These are phyloP conservation scores for Adansonia rubrostipa DNA, from an alignment of 441 rosid genomes.

Conservation along the genomic window DNA sequence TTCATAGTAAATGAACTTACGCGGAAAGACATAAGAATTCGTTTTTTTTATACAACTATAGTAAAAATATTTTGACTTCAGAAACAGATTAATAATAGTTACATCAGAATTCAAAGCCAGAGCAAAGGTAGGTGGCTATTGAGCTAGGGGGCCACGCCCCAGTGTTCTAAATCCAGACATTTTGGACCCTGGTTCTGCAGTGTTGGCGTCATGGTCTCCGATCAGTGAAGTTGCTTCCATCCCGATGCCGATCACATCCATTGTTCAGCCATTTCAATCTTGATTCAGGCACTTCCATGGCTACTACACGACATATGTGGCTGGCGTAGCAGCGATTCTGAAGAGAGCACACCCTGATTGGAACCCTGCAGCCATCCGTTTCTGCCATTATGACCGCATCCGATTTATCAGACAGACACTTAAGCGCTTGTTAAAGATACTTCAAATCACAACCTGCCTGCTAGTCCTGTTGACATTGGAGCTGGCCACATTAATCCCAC, in stretches of 20 bases:
- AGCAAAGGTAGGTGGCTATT: conserved; percentile 26
- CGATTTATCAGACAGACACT: not conserved
- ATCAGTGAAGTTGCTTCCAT: not conserved
- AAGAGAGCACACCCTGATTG: conserved; percentile 15
- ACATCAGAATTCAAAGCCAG: conserved; percentile 8
- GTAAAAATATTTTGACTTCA: too few species aligned
- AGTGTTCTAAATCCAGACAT: conserved; percentile 30
- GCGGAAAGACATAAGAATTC: too few species aligned
- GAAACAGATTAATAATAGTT: too few species aligned
- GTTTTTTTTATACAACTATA: too few species aligned
- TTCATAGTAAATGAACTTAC: too few species aligned
- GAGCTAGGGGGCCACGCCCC: conserved; percentile 34
- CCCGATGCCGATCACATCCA: not conserved
- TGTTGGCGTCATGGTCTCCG: conserved; percentile 34
- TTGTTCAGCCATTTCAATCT: conserved; percentile 10
- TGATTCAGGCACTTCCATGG: conserved; percentile 20
- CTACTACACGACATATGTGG: not conserved
- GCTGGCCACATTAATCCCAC: conserved; percentile 38
- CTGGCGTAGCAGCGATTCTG: not conserved
- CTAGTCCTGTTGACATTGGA: conserved; percentile 38
- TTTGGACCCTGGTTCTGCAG: conserved; percentile 31
- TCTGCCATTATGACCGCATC: conserved; percentile 10
- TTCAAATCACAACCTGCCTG: not conserved
- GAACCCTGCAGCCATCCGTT: conserved; percentile 4
- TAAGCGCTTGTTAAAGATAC: not conserved